phyloP scores from a whole-genome alignment of 345 rosid genomes.

The Lumnitzera littorea region DNA sequence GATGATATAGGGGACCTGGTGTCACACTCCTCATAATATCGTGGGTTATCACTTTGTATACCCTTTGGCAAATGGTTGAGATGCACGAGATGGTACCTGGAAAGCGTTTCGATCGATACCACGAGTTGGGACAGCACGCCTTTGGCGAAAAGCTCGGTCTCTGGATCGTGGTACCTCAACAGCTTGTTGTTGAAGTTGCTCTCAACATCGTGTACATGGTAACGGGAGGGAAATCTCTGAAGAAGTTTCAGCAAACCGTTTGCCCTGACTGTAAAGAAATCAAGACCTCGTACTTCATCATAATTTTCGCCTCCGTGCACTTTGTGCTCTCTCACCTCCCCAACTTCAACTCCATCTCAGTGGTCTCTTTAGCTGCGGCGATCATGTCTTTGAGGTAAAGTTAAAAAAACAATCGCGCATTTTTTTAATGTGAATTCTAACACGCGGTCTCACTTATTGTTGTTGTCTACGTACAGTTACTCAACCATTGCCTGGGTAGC shows the following conservation, averaged over 20 bases:
- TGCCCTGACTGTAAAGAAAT: slow-evolving; percentile 44
- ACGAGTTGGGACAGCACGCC: slow-evolving; percentile 64
- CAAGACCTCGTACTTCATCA: slow-evolving; percentile 50
- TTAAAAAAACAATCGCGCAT: too few relatives aligned
- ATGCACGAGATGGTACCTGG: slow-evolving; percentile 85
- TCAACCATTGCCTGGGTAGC: slow-evolving; percentile 68
- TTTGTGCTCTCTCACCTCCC: slow-evolving; percentile 71
- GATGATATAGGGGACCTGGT: slow-evolving; percentile 64
- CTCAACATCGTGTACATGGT: slow-evolving; percentile 69
- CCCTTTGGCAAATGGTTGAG: slow-evolving; percentile 91
- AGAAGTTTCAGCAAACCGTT: slow-evolving; percentile 51
- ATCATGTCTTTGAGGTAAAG: slow-evolving; percentile 77
- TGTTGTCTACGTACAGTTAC: slow-evolving; percentile 32
- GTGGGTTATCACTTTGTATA: slow-evolving; percentile 69
- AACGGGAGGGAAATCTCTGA: slow-evolving; percentile 72
- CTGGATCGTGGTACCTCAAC: slow-evolving; percentile 78
- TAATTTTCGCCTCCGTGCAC: slow-evolving; percentile 64
- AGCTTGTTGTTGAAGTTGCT: slow-evolving; percentile 64
- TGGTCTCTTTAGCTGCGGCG: slow-evolving; percentile 66
- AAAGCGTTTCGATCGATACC: slow-evolving; percentile 71
- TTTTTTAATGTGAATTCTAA: not conserved
- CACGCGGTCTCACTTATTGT: not conserved
- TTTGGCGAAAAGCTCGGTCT: slow-evolving; percentile 80
- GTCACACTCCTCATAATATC: slow-evolving; percentile 36
- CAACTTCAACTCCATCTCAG: slow-evolving; percentile 60